These are phyloP conservation scores for Prunus mira DNA, from an alignment of 306 rosid genomes.

Conservation along the genomic window DNA sequence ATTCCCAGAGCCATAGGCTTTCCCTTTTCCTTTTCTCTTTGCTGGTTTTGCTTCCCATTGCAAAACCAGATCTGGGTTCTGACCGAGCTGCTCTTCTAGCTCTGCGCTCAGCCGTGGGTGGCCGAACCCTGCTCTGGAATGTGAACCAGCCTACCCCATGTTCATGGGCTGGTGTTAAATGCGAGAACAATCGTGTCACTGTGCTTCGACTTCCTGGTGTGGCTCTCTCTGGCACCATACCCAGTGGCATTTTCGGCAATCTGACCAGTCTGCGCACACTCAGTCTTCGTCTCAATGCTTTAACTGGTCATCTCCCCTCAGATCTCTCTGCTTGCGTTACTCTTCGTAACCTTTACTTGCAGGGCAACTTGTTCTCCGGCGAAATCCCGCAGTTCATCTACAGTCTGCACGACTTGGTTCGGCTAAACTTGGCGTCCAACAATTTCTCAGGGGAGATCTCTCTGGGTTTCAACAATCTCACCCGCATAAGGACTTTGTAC, in stretches of 20 bases:
- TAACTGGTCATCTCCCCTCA: conserved; percentile 41
- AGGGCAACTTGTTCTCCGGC: conserved; percentile 43
- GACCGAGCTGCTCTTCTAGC: conserved; percentile 42
- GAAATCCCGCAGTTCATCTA: conserved; percentile 33
- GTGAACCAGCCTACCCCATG: conserved; percentile 26
- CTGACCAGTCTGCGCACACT: conserved; percentile 41
- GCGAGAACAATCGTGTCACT: conserved; percentile 36
- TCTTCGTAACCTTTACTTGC: conserved; percentile 49
- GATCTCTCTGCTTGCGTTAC: conserved; percentile 42
- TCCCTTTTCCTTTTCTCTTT: background rate
- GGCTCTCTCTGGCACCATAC: conserved; percentile 36
- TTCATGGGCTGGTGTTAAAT: conserved; percentile 42
- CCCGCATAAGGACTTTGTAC: conserved; percentile 34
- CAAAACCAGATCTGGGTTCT: conserved; percentile 42
- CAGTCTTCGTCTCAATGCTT: conserved; percentile 49
- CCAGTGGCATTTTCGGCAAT: conserved; percentile 38
- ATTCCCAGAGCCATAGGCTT: conserved; percentile 10
- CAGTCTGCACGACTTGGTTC: conserved; percentile 30
- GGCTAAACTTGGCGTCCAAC: conserved; percentile 45
- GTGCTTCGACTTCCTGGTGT: conserved; percentile 46
- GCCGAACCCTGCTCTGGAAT: conserved; percentile 47
- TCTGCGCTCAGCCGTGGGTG: conserved; percentile 45
- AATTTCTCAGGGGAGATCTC: conserved; percentile 54
- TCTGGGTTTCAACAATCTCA: conserved; percentile 30
- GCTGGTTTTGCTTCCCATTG: conserved; percentile 18